Evolutionary conservation across 148 eudicot species (phyloP).

Genomic region (Drosera capensis): DNA sequence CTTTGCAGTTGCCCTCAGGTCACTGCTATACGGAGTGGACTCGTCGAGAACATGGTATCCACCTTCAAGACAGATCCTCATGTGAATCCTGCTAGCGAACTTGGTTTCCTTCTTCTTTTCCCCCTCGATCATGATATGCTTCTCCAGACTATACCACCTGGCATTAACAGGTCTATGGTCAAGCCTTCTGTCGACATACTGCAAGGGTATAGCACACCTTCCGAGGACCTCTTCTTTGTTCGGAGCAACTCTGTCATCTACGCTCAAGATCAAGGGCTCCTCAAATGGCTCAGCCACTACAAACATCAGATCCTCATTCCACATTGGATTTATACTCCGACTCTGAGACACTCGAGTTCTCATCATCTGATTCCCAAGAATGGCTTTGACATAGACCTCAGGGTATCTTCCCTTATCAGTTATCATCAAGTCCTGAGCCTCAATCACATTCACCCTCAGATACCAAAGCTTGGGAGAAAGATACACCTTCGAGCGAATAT

Average conservation of each 20-base stretch:
- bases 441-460: slow-evolving; percentile 61
- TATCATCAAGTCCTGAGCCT: slow-evolving; percentile 53
- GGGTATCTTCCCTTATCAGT: slow-evolving; percentile 35
- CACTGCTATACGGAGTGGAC: slow-evolving; percentile 52
- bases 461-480: slow-evolving; percentile 72
- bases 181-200: slow-evolving; percentile 33
- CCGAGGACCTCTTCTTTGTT: slow-evolving; percentile 43
- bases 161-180: slow-evolving; percentile 38
- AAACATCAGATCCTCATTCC: slow-evolving; percentile 68
- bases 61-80: slow-evolving; percentile 48
- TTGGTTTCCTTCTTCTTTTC: slow-evolving; percentile 43
- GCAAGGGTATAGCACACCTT: slow-evolving; percentile 21
- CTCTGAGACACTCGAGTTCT: slow-evolving; percentile 42
- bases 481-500: slow-evolving; percentile 56
- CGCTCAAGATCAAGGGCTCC: slow-evolving; percentile 38
- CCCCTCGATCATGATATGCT: slow-evolving; percentile 28
- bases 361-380: slow-evolving; percentile 37
- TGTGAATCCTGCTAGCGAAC: slow-evolving; percentile 42
- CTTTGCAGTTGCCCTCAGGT: slow-evolving; percentile 52
- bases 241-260: slow-evolving; percentile 33
- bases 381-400: slow-evolving; percentile 46
- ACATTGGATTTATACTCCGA: slow-evolving; percentile 42
- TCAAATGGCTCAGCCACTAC: slow-evolving; percentile 72
- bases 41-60: slow-evolving; percentile 59
- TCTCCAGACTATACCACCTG: slow-evolving; percentile 44